These are phyloP conservation scores for Eleusine coracana DNA, from an alignment of 176 grass and related monocot species.

Conservation along the genomic window DNA sequence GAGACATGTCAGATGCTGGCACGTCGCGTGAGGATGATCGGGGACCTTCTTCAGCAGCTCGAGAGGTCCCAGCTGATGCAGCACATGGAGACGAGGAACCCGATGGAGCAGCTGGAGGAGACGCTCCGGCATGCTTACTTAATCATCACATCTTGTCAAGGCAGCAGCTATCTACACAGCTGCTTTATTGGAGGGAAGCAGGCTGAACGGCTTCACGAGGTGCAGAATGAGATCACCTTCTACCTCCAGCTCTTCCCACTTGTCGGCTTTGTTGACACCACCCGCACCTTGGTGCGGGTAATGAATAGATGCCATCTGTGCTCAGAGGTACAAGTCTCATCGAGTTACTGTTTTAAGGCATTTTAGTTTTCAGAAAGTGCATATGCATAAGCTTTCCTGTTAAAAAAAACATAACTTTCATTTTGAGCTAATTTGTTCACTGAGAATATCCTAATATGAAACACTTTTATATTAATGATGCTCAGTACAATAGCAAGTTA, in stretches of 20 bases:
- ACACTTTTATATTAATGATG: neutral
- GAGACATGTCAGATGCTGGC: constrained; percentile 65
- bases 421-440: neutral
- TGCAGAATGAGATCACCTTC: constrained; percentile 72
- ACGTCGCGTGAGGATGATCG: constrained; percentile 56
- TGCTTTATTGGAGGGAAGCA: constrained; percentile 60
- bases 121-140: constrained; percentile 49
- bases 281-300: constrained; percentile 47
- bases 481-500: neutral
- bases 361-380: neutral
- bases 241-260: constrained; percentile 81
- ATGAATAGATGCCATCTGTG: neutral
- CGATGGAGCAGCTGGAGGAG: constrained; percentile 74
- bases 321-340: constrained; percentile 17
- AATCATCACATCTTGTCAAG: constrained; percentile 58
- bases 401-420: neutral
- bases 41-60: constrained; percentile 65
- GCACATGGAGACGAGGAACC: constrained; percentile 65
- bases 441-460: neutral
- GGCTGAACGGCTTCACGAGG: constrained; percentile 52
- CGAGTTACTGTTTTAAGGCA: neutral
- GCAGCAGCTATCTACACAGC: constrained; percentile 55
- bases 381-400: neutral
- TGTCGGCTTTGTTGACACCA: constrained; percentile 64
- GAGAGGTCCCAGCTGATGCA: constrained; percentile 62